These are phyloP conservation scores for Syncephalastrum racemosum DNA, from an alignment of 371 early-diverging fungal species.

Conservation along the genomic window DNA sequence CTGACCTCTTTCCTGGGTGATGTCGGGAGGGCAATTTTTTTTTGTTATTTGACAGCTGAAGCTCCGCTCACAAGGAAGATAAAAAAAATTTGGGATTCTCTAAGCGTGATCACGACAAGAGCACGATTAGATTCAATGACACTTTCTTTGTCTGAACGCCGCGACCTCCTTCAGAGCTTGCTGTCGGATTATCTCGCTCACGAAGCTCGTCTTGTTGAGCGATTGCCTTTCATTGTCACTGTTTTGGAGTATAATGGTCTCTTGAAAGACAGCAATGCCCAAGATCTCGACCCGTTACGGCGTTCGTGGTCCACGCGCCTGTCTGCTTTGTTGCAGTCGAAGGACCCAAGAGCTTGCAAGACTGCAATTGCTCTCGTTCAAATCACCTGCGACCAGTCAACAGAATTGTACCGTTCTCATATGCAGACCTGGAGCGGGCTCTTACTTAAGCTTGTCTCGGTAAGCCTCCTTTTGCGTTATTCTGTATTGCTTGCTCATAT, in stretches of 20 bases:
- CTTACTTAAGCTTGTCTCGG: slow-evolving; percentile 36
- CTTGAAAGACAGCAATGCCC: slow-evolving; percentile 26
- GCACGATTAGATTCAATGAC: too few relatives aligned
- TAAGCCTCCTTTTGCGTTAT: slow-evolving; percentile 14
- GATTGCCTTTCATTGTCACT: slow-evolving; percentile 51
- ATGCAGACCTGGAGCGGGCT: slow-evolving; percentile 44
- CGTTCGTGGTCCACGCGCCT: slow-evolving; percentile 60
- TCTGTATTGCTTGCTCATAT: background rate
- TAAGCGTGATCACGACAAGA: too few relatives aligned
- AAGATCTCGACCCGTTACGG: slow-evolving; percentile 23
- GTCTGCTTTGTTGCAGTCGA: slow-evolving; percentile 58
- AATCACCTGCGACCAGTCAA: slow-evolving; percentile 55
- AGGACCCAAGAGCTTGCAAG: slow-evolving; percentile 51
- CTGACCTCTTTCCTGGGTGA: too few relatives aligned
- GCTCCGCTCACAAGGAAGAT: too few relatives aligned
- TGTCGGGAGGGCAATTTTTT: too few relatives aligned
- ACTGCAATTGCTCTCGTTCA: slow-evolving; percentile 53
- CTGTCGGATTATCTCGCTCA: slow-evolving; percentile 23
- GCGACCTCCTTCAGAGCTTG: too few relatives aligned
- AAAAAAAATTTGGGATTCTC: too few relatives aligned
- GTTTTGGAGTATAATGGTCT: slow-evolving; percentile 44
- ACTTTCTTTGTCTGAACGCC: too few relatives aligned
- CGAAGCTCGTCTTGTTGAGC: slow-evolving; percentile 20
- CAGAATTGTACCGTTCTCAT: slow-evolving; percentile 36
- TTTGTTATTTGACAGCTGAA: too few relatives aligned